Conservation (phyloP, 495 filamentous ascomycete genomes). For the Bacidia rubella region DNA sequence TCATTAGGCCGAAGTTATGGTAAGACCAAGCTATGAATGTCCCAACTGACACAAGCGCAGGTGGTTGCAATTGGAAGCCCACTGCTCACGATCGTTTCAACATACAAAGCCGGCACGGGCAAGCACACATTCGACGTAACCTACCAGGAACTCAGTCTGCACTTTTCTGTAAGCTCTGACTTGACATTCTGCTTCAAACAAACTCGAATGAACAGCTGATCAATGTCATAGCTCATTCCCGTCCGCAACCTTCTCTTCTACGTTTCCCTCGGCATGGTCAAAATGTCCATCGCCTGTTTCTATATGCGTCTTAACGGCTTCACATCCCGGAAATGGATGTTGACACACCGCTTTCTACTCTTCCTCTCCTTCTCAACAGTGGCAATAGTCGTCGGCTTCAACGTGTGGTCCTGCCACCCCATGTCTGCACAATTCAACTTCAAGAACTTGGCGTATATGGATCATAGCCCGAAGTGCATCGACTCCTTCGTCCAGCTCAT, state of each 20-base stretch:
- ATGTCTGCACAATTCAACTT: background rate
- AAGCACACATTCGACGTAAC: slow-evolving; percentile 13
- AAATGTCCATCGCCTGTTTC: slow-evolving; percentile 17
- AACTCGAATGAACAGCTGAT: background rate
- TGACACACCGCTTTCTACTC: slow-evolving; percentile 9
- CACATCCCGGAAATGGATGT: slow-evolving; percentile 10
- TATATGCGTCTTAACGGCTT: slow-evolving; percentile 14
- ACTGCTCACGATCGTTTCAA: background rate
- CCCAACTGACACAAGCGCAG: too few relatives aligned
- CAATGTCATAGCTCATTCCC: too few relatives aligned
- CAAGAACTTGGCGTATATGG: background rate
- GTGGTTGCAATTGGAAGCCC: background rate
- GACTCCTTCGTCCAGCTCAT: background rate
- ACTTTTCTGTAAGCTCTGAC: too few relatives aligned
- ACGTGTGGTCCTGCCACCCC: slow-evolving; percentile 8
- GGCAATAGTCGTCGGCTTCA: slow-evolving; percentile 2
- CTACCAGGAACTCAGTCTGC: slow-evolving; percentile 10
- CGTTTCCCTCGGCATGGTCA: slow-evolving; percentile 13
- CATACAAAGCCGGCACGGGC: slow-evolving; percentile 6
- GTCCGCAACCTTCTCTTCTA: too few relatives aligned
- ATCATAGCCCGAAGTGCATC: slow-evolving; percentile 4
- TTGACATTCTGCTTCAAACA: too few relatives aligned
- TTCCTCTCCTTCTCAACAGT: slow-evolving; percentile 4
- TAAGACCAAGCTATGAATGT: too few relatives aligned
- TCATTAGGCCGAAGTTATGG: background rate